phyloP scores from a whole-genome alignment of 768 basidiomycete genomes.

The Podaxis rugospora region DNA sequence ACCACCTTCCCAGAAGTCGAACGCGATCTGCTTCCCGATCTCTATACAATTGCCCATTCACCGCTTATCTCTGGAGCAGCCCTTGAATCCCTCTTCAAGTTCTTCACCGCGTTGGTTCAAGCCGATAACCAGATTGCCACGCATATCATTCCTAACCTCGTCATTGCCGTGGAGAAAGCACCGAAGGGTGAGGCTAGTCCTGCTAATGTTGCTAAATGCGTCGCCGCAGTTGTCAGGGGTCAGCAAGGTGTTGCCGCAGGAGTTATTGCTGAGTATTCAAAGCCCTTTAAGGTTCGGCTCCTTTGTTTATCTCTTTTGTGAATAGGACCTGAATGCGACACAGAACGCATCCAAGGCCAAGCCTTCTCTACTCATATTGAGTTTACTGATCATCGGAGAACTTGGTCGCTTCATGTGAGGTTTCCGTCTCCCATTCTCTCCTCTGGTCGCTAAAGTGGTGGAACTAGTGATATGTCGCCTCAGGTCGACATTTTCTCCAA shows the following conservation, averaged over 20 bases:
- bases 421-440: background rate
- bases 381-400: slow-evolving; percentile 87
- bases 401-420: slow-evolving; percentile 82
- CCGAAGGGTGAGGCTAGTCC: slow-evolving; percentile 52
- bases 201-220: slow-evolving; percentile 77
- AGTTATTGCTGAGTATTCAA: slow-evolving; percentile 82
- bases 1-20: slow-evolving; percentile 76
- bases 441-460: background rate
- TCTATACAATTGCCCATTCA: slow-evolving; percentile 72
- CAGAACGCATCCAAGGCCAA: slow-evolving; percentile 59
- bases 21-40: slow-evolving; percentile 55
- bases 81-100: slow-evolving; percentile 76
- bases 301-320: background rate
- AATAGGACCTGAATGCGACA: background rate
- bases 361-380: slow-evolving; percentile 68
- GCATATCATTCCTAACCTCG: slow-evolving; percentile 75
- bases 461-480: slow-evolving; percentile 77
- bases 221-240: slow-evolving; percentile 78
- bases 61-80: slow-evolving; percentile 73
- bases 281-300: slow-evolving; percentile 61
- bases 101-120: slow-evolving; percentile 78
- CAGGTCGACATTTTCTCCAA: slow-evolving; percentile 76
- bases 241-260: slow-evolving; percentile 71
- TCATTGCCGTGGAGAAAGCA: slow-evolving; percentile 60
- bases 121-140: slow-evolving; percentile 83